Base-by-base conservation (phyloP, 2,329 filamentous ascomycete species). In the Amesomyces nigricolor region DNA sequence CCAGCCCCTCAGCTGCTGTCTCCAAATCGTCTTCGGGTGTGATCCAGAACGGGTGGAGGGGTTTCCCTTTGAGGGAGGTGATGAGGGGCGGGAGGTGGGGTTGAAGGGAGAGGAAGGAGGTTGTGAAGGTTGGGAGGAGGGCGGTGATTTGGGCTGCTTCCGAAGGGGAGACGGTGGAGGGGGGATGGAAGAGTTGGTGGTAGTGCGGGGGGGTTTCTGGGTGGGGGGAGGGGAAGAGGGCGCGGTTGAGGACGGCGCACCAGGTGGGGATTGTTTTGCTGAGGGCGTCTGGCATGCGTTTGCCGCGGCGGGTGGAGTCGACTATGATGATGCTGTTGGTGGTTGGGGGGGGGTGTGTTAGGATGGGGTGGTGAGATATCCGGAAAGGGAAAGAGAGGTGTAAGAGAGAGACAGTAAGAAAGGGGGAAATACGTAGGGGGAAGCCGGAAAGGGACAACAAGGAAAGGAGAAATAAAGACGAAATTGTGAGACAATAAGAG, bases 231-330 rank as follows among this genome's bases (percentile, higher is more conserved):
- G 88, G 86, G 67, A 96, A 95, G 4, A 97, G 74, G 3, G 83
- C 75, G 46, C 80, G 78, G 71, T 97, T 97, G 64, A 96, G 72
- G 16, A 96, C 89, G 59, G 86, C 83, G 70, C 88, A 91, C 94
- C 94, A 99, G 59, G 96, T 88, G 2, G 94, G 92, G 26, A 97
- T 78, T 0, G 94, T 97, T 71, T 96, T 96, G 64, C 88, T 90
- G 16, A 99, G 78, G 14, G 94, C 91, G 72, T 99, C 94, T 0
- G 94, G 92, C 85, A 97, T 95, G 63, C 87, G 81, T 74, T 97
- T 97, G 9, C 94, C 94, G 51, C 92, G 80, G 54, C 94, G 79
- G 0, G 94, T 99, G 26, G 91, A 96, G 72, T 99, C 94, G 43
- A 97, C 88, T 55, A 99, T 84, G 57, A 97, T 86, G 69, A 85